phyloP scores from a whole-genome alignment of 495 filamentous ascomycete species.

The Parachaetomium inaequale region DNA sequence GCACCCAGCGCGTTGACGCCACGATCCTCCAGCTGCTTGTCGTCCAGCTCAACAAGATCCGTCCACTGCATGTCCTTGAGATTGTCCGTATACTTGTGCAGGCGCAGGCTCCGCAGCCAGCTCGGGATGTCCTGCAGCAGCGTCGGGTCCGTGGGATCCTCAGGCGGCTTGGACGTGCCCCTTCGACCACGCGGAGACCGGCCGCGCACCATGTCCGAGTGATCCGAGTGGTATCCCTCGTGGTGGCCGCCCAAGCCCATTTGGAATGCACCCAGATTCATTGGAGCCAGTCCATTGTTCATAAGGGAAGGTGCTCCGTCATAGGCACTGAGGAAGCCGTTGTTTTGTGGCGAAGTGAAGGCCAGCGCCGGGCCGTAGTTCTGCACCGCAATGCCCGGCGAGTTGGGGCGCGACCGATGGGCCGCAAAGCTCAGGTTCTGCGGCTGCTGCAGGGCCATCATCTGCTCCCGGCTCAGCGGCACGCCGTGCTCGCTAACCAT shows the following conservation, averaged over 20 bases:
- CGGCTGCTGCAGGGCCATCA: slow-evolving; percentile 60
- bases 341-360: slow-evolving; percentile 89
- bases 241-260: slow-evolving; percentile 53
- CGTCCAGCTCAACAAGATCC: slow-evolving; percentile 87
- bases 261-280: slow-evolving; percentile 68
- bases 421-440: slow-evolving; percentile 74
- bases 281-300: slow-evolving; percentile 65
- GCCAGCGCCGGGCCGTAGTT: slow-evolving; percentile 60
- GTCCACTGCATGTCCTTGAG: slow-evolving; percentile 96
- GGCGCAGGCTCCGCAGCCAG: slow-evolving; percentile 89
- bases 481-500: slow-evolving; percentile 94
- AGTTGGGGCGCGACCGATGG: slow-evolving; percentile 86
- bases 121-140: slow-evolving; percentile 93
- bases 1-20: slow-evolving; percentile 95
- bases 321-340: slow-evolving; percentile 89
- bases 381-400: slow-evolving; percentile 85
- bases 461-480: slow-evolving; percentile 75
- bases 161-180: slow-evolving; percentile 94
- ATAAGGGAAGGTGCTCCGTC: slow-evolving; percentile 70
- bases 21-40: slow-evolving; percentile 86
- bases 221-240: slow-evolving; percentile 93
- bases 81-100: slow-evolving; percentile 99
- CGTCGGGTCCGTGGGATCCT: slow-evolving; percentile 89
- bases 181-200: slow-evolving; percentile 88
- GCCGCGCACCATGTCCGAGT: slow-evolving; percentile 83